Evolutionary conservation across 352 stramenopile species (phyloP), one percentile per base, ranked within the genome.

Genomic region (Phytophthora vignae): DNA sequence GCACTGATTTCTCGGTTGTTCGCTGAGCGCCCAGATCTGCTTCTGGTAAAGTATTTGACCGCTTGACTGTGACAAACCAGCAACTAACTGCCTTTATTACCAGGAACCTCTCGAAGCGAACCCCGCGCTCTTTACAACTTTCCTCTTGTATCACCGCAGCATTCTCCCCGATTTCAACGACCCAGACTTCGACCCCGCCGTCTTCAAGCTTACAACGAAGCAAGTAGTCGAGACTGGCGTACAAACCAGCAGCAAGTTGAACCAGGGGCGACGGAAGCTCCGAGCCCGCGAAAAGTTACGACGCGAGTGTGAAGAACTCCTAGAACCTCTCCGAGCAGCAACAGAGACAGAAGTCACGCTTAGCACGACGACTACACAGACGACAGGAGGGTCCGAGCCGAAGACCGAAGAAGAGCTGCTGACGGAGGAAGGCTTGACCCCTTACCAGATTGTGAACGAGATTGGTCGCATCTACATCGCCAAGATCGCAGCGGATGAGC

Each of bases 21-120:
- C 67, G 67, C 79, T 6, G 88, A 87, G 19, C 79, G 90, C 53
- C 87, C 85, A 10, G 87, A 94, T 55, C 50, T 94, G 11, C 65
- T 94, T 29, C 74, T 93, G 57, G 85, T 92, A 67, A 54, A 31
- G 27, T n/a, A 14, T 7, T 54, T 31, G 8, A 3, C 38, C 38
- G 19, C 48, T 29, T 15, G 48, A 50, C 8, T 50, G 42, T 22
- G 3, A 22, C 0, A 2, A 5, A 12, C 15, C 19, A 50, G 5
- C 19, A 54, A 15, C n/a, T 54, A 29, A 54, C 48, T 29, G 5
- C 3, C 8, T 8, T 54, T 54, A 25, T 29, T 15, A 6, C 10
- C 53, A 92, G 85, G 85, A 91, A 61, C 84, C 87, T 22, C 64
- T 94, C 1, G 87, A 94, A 58, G 63, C 80, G 2, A 93, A 93